Percentiles rank a stretch among this genome's conserved stretches.
These are phyloP conservation scores for Melampsora americana DNA, from an alignment of 1,284 basidiomycete species.

Conservation along the genomic window DNA sequence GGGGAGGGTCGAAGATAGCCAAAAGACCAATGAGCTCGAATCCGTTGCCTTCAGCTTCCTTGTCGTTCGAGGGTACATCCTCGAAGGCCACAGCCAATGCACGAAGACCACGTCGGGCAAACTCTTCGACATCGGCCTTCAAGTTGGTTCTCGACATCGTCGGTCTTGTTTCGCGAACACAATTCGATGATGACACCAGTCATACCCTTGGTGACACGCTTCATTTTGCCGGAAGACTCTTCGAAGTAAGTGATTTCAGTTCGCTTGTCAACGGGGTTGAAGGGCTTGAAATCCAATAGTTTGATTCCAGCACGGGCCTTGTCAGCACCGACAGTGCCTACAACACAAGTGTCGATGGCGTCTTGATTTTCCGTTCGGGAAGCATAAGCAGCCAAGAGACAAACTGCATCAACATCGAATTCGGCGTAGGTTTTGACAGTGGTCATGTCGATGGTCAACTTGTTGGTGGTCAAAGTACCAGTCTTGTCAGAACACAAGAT, in stretches of 20 bases:
- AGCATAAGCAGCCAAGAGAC: constrained; percentile 88
- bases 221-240: constrained; percentile 85
- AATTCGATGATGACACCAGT: constrained; percentile 69
- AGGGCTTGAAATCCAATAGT: constrained; percentile 96
- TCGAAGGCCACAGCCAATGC: constrained; percentile 94
- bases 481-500: constrained; percentile 61
- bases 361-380: constrained; percentile 99
- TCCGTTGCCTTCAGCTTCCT: constrained; percentile 80
- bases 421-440: constrained; percentile 88
- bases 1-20: constrained; percentile 95
- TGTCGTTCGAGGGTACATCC: constrained; percentile 67
- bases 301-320: constrained; percentile 85
- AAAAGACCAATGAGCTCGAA: constrained; percentile 96
- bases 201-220: constrained; percentile 99
- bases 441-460: constrained; percentile 91
- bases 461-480: constrained; percentile 79
- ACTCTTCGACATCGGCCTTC: constrained; percentile 94
- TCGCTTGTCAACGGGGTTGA: constrained; percentile 98
- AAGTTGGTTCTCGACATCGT: constrained; percentile 80
- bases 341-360: constrained; percentile 86
- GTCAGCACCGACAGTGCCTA: constrained; percentile 55
- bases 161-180: constrained; percentile 93
- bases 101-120: constrained; percentile 91
- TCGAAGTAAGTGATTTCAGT: constrained; percentile 97
- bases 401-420: constrained; percentile 82